Conservation (phyloP, 257 asterid genomes). For the Solanum piurae region DNA sequence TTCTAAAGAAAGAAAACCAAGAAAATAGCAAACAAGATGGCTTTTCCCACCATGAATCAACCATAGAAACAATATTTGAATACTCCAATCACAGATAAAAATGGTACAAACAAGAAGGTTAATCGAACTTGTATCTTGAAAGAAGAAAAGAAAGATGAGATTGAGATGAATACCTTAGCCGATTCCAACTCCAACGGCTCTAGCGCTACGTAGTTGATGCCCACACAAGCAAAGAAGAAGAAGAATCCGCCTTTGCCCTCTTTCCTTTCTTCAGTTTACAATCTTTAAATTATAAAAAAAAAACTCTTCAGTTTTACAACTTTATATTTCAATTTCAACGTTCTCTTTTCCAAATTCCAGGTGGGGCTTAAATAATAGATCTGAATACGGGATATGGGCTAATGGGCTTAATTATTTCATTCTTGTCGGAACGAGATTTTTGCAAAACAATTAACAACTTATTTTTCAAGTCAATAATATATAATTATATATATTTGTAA, state of each 20-base stretch:
- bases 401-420: neutral
- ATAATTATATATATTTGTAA: no score
- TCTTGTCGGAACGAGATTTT: neutral
- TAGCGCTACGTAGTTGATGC: conserved; percentile 45
- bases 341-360: neutral
- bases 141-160: neutral
- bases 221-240: conserved; percentile 5
- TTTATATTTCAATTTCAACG: neutral
- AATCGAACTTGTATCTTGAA: neutral
- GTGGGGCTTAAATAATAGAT: neutral
- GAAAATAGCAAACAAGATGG: no score
- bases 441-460: no score
- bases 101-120: neutral
- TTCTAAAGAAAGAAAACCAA: no score
- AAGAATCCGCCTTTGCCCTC: neutral
- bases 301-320: no score
- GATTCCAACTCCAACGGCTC: conserved; percentile 68
- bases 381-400: no score
- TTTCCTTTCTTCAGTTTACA: neutral
- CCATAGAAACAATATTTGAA: neutral
- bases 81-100: neutral
- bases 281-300: no score
- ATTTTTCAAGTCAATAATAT: no score
- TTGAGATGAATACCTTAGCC: conserved; percentile 33
- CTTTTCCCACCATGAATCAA: neutral